Conservation (phyloP, 208 protist genomes). For the Chromosphaera perkinsii region DNA sequence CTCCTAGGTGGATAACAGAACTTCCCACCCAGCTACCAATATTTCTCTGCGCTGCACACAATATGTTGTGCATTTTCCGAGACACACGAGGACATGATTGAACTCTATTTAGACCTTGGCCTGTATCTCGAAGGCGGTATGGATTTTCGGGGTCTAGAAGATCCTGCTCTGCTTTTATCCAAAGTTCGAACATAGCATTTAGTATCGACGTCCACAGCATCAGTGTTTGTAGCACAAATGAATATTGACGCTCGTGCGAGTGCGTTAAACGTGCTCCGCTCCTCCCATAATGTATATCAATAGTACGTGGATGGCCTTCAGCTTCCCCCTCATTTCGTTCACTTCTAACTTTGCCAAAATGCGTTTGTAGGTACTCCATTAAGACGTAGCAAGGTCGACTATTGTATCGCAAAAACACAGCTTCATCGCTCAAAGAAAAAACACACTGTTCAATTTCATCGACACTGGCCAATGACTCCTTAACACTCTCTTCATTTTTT, state of each 20-base stretch:
- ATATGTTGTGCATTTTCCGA: conserved; percentile 17
- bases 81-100: conserved; percentile 13
- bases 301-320: conserved; percentile 4
- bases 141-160: neutral
- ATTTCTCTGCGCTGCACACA: conserved; percentile 16
- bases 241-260: conserved; percentile 79
- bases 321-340: neutral
- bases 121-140: conserved; percentile 16
- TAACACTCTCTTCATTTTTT: too few species aligned
- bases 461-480: too few species aligned
- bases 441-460: too few species aligned
- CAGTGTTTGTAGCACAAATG: conserved; percentile 88
- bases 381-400: too few species aligned
- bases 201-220: conserved; percentile 85
- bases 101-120: conserved; percentile 23
- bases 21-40: conserved; percentile 69
- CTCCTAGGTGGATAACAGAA: conserved; percentile 90
- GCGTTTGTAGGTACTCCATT: too few species aligned
- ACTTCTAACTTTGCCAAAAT: too few species aligned
- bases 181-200: conserved; percentile 82
- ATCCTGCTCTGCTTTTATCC: conserved; percentile 66
- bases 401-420: too few species aligned
- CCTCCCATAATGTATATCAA: conserved; percentile 51
- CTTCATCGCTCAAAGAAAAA: too few species aligned
- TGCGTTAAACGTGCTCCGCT: conserved; percentile 84